Evolutionary conservation across 2,329 filamentous ascomycete genomes (phyloP).

Genomic region (Neodidymelliopsis sp.): DNA sequence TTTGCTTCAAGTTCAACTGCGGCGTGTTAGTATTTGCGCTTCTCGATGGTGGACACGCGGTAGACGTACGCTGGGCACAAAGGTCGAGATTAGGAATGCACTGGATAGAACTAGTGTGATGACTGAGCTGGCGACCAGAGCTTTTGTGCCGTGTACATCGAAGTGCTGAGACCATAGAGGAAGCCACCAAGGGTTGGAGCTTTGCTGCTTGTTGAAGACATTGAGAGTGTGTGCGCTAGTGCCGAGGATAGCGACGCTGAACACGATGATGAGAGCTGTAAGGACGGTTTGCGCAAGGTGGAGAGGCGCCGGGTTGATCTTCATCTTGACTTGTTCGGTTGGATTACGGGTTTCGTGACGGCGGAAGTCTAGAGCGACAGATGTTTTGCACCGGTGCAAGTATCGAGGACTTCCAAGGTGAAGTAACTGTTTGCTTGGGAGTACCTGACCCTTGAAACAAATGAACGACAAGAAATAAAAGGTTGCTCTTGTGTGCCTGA

Average conservation of each 20-base stretch:
- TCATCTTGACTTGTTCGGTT: conserved; percentile 36
- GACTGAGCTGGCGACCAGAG: conserved; percentile 49
- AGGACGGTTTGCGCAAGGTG: conserved; percentile 45
- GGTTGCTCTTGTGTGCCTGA: conserved; percentile 24
- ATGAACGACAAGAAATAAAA: conserved; percentile 31
- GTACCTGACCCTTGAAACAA: conserved; percentile 32
- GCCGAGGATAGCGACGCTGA: conserved; percentile 54
- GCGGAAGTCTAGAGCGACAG: not conserved
- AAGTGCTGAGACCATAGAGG: conserved; percentile 59
- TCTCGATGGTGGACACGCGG: not conserved
- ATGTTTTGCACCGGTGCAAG: not conserved
- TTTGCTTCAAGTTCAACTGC: conserved; percentile 43
- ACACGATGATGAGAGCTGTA: conserved; percentile 46
- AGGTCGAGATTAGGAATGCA: conserved; percentile 42
- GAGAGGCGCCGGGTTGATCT: conserved; percentile 49
- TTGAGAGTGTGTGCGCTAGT: conserved; percentile 53
- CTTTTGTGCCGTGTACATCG: conserved; percentile 53
- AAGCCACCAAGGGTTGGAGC: conserved; percentile 56
- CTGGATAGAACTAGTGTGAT: conserved; percentile 51
- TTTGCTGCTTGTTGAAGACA: conserved; percentile 53
- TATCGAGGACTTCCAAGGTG: not conserved
- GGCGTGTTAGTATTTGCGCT: conserved; percentile 10
- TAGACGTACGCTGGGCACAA: conserved; percentile 45
- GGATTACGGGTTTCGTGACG: not conserved
- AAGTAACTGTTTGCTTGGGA: conserved; percentile 25